Percentiles rank a stretch among this genome's conserved stretches.
phyloP scores from a whole-genome alignment of 768 basidiomycete species.

The Boletellus emodensis region DNA sequence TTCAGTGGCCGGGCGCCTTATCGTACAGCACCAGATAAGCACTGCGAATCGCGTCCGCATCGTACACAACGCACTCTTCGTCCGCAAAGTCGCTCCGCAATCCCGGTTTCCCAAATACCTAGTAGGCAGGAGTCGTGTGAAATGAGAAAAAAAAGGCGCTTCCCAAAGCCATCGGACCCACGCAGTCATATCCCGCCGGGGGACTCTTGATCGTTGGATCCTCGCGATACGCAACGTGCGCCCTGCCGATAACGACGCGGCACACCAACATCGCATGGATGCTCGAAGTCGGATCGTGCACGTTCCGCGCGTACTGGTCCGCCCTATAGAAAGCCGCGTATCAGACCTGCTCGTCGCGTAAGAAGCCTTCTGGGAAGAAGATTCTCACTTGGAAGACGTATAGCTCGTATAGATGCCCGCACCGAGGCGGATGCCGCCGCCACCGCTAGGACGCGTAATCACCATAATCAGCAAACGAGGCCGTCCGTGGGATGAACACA shows the following conservation, averaged over 20 bases:
- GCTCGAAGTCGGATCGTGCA: constrained; percentile 4
- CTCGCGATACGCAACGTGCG: constrained; percentile 5
- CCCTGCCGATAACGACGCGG: constrained; percentile 19
- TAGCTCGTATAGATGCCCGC: constrained; percentile 24
- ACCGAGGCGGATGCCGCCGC: constrained; percentile 19
- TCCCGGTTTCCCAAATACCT: constrained; percentile 17
- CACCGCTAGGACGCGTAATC: constrained; percentile 1
- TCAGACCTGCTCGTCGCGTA: not conserved
- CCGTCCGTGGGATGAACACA: not conserved
- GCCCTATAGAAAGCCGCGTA: constrained; percentile 12
- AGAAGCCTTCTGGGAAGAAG: not conserved
- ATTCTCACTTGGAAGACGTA: constrained; percentile 22
- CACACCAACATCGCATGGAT: constrained; percentile 22
- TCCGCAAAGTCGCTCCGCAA: constrained; percentile 9
- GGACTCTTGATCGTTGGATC: constrained; percentile 10
- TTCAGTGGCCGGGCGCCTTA: not conserved
- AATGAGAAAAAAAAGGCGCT: not conserved
- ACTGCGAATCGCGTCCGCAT: constrained; percentile 21
- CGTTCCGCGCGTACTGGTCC: constrained; percentile 13
- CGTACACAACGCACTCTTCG: constrained; percentile 26
- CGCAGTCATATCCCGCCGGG: constrained; percentile 20
- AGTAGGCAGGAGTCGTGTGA: not conserved
- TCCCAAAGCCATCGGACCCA: constrained; percentile 1
- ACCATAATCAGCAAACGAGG: constrained; percentile 5
- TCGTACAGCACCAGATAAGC: constrained; percentile 26